Evolutionary conservation across 257 asterid species (phyloP).

Genomic region (Parsonsia alboflavescens): DNA sequence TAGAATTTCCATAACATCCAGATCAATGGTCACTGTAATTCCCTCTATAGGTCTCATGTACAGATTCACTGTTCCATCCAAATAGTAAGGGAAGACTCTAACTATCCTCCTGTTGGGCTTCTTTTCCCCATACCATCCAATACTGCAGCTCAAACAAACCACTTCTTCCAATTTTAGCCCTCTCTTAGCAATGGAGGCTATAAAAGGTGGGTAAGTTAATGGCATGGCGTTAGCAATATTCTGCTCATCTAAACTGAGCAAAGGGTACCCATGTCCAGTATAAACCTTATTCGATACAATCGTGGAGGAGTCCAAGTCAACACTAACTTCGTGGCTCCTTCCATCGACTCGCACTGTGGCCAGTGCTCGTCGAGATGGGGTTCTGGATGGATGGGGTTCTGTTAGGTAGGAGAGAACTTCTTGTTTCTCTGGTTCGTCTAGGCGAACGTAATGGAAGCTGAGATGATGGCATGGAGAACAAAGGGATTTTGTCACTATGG

Average conservation of each 20-base stretch:
- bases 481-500: slow-evolving; percentile 23
- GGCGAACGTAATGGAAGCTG: slow-evolving; percentile 59
- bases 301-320: slow-evolving; percentile 30
- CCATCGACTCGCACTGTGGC: slow-evolving; percentile 33
- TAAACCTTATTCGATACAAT: slow-evolving; percentile 31
- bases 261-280: slow-evolving; percentile 56
- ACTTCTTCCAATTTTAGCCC: slow-evolving; percentile 50
- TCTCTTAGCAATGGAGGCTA: slow-evolving; percentile 44
- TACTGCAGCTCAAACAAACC: slow-evolving; percentile 31
- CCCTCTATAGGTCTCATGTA: slow-evolving; percentile 20
- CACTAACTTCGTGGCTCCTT: slow-evolving; percentile 37
- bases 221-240: slow-evolving; percentile 34
- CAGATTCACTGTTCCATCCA: slow-evolving; percentile 54
- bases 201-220: slow-evolving; percentile 36
- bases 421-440: slow-evolving; percentile 55
- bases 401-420: slow-evolving; percentile 26
- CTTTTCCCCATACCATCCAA: slow-evolving; percentile 70
- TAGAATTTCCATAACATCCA: slow-evolving; percentile 50
- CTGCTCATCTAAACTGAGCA: slow-evolving; percentile 36
- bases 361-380: slow-evolving; percentile 42
- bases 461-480: slow-evolving; percentile 23
- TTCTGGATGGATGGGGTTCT: neutral
- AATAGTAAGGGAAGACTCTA: slow-evolving; percentile 47
- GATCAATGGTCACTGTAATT: slow-evolving; percentile 47
- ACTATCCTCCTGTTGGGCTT: slow-evolving; percentile 32